These are phyloP conservation scores for Phaeolepiota aurea DNA, from an alignment of 768 basidiomycete species.

Conservation along the genomic window DNA sequence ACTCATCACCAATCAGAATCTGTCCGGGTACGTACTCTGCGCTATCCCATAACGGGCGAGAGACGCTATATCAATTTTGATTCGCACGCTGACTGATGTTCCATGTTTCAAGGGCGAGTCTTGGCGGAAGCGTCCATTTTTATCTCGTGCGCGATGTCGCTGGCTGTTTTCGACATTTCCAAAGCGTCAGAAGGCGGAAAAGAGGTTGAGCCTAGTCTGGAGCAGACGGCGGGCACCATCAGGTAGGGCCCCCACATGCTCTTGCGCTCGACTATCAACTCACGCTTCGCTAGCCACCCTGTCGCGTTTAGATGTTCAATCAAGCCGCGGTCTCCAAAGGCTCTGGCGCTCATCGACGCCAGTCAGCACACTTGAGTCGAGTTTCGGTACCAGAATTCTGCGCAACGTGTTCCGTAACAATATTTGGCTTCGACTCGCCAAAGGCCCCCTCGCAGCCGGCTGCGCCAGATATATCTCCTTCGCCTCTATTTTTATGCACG, in stretches of 20 bases:
- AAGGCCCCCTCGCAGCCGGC: no score
- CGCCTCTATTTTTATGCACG: no score
- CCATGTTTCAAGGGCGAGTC: constrained; percentile 16
- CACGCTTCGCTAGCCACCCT: constrained; percentile 23
- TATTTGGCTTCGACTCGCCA: no score
- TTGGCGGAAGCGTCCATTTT: constrained; percentile 36
- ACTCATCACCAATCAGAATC: constrained; percentile 15
- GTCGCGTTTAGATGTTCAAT: constrained; percentile 32
- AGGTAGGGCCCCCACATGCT: constrained; percentile 21
- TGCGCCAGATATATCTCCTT: no score
- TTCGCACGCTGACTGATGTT: neutral
- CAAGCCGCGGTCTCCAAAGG: constrained; percentile 29
- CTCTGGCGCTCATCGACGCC: constrained; percentile 26
- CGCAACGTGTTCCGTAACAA: no score
- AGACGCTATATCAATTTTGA: no score
- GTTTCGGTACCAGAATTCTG: no score
- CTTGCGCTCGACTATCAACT: neutral
- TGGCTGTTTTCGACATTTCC: constrained; percentile 33
- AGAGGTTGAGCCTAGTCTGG: constrained; percentile 24
- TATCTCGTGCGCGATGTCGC: constrained; percentile 28
- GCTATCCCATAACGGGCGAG: no score
- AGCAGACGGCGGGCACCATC: constrained; percentile 36
- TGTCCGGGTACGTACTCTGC: constrained; percentile 21
- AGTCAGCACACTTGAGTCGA: constrained; percentile 12
- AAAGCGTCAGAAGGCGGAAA: constrained; percentile 16